Evolutionary conservation across 1,139 yeast genomes (phyloP).

Genomic region (Hyphopichia buzzinii): DNA sequence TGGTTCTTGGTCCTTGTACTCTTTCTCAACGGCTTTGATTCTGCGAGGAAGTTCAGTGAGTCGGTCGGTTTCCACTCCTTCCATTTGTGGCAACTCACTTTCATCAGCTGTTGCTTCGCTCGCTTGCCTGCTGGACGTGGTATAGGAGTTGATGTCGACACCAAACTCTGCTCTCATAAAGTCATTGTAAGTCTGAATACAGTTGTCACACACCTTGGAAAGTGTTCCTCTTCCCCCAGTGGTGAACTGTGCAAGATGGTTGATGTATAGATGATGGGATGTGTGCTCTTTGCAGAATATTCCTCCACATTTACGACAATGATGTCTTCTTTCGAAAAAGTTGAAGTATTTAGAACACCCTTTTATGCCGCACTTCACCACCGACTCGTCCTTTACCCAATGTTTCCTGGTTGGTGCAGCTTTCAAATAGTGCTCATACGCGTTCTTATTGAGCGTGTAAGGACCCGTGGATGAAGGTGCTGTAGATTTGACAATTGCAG

Average conservation of each 20-base stretch:
- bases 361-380: constrained; percentile 57
- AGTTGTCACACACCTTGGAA: constrained; percentile 75
- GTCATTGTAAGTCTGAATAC: constrained; percentile 68
- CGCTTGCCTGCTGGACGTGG: background rate
- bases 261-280: constrained; percentile 56
- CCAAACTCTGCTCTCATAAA: constrained; percentile 45
- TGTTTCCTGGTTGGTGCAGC: constrained; percentile 64
- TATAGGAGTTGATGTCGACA: constrained; percentile 11
- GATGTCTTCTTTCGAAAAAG: constrained; percentile 85
- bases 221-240: constrained; percentile 74
- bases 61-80: background rate
- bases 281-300: constrained; percentile 76
- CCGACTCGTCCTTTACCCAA: constrained; percentile 74
- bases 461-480: constrained; percentile 9
- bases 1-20: constrained; percentile 12
- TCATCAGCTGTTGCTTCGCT: background rate
- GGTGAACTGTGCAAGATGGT: constrained; percentile 67
- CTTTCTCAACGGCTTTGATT: constrained; percentile 9
- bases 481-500: constrained; percentile 15
- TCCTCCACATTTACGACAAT: constrained; percentile 92
- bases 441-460: constrained; percentile 10
- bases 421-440: constrained; percentile 29
- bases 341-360: constrained; percentile 63
- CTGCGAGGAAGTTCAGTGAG: constrained; percentile 3
- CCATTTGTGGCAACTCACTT: background rate